Conservation (phyloP, 1,139 yeast genomes). For the Taiozyma sp. region DNA sequence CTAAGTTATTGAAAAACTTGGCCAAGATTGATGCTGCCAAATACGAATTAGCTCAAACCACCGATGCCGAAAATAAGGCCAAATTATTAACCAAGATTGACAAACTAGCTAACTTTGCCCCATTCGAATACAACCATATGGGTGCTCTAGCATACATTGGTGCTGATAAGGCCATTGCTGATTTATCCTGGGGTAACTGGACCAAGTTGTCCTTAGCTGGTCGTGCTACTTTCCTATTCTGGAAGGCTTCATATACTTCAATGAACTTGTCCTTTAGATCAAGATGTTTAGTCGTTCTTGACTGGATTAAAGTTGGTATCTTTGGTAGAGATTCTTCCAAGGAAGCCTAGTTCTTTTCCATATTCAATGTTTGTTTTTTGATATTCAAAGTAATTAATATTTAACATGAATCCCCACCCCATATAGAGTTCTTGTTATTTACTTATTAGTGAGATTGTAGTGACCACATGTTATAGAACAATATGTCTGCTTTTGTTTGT, state of each 20-base stretch:
- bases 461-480: neutral
- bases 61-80: slow-evolving; percentile 29
- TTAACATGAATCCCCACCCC: neutral
- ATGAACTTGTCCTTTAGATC: slow-evolving; percentile 90
- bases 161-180: slow-evolving; percentile 91
- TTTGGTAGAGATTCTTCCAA: slow-evolving; percentile 82
- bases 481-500: no score
- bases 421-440: neutral
- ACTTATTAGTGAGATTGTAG: neutral
- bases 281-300: slow-evolving; percentile 78
- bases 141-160: slow-evolving; percentile 85
- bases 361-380: neutral
- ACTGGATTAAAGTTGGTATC: slow-evolving; percentile 82
- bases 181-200: slow-evolving; percentile 84
- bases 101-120: slow-evolving; percentile 52
- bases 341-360: slow-evolving; percentile 8
- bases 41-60: slow-evolving; percentile 35
- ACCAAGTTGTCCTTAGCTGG: slow-evolving; percentile 82
- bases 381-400: neutral
- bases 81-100: slow-evolving; percentile 63
- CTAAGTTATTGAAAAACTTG: slow-evolving; percentile 62
- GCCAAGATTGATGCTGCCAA: slow-evolving; percentile 65
- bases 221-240: slow-evolving; percentile 80
- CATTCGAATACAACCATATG: slow-evolving; percentile 59
- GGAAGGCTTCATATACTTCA: slow-evolving; percentile 91